A percentile compares a stretch with the other conserved stretches of the same genome.
phyloP scores from a whole-genome alignment of 163 green algal genomes.

The Chlamydomonas reinhardtii region DNA sequence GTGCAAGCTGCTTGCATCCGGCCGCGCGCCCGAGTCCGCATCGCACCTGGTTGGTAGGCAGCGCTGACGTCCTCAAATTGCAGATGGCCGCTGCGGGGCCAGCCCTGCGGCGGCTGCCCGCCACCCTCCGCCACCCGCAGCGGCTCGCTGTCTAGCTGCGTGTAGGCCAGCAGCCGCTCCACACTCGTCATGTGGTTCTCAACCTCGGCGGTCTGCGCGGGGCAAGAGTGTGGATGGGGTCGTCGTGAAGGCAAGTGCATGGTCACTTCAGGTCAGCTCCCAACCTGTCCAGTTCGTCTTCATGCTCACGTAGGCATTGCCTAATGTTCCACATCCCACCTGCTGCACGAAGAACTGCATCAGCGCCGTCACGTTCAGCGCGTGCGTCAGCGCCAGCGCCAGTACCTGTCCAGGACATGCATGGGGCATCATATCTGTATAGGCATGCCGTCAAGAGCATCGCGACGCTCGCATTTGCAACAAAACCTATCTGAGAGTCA shows the following conservation, averaged over 20 bases:
- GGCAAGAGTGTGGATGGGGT: too few relatives aligned
- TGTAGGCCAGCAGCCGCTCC: conserved; percentile 80
- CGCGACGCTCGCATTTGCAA: too few relatives aligned
- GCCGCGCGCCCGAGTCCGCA: too few relatives aligned
- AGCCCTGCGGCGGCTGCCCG: background rate
- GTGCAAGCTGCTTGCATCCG: too few relatives aligned
- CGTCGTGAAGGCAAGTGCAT: background rate
- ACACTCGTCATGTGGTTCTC: conserved; percentile 82
- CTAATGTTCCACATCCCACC: background rate
- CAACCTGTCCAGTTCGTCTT: background rate
- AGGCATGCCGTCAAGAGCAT: too few relatives aligned
- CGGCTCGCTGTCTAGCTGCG: conserved; percentile 47
- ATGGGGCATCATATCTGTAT: too few relatives aligned
- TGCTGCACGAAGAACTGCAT: conserved; percentile 63
- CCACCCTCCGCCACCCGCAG: background rate
- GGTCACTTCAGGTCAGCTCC: background rate
- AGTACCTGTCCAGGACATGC: conserved; percentile 37
- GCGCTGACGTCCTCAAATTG: conserved; percentile 47
- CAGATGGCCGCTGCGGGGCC: conserved; percentile 41
- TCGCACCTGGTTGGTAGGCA: conserved; percentile 40
- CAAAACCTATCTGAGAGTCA: too few relatives aligned
- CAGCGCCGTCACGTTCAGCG: conserved; percentile 75
- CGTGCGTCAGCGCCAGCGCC: conserved; percentile 77
- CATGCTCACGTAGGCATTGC: background rate
- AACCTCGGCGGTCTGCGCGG: conserved; percentile 73